These are phyloP conservation scores for Penicillium bovifimosum DNA, from an alignment of 495 filamentous ascomycete species.

Conservation along the genomic window DNA sequence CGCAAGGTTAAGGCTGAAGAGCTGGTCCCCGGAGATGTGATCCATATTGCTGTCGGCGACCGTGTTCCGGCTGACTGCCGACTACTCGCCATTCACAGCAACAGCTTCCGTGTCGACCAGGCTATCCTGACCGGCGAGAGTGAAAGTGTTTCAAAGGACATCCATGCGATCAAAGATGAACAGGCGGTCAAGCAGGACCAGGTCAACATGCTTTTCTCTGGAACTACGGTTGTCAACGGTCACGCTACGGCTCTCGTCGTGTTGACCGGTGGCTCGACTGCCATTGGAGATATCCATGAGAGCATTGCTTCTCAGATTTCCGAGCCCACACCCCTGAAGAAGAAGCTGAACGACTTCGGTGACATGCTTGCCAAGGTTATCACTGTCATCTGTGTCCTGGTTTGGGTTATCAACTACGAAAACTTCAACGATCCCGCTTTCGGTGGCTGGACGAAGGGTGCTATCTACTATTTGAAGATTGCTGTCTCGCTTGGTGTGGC, in stretches of 20 bases:
- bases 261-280: slow-evolving; percentile 83
- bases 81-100: slow-evolving; percentile 86
- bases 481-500: slow-evolving; percentile 97
- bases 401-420: slow-evolving; percentile 97
- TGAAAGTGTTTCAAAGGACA: slow-evolving; percentile 91
- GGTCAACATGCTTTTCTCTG: slow-evolving; percentile 96
- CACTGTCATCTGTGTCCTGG: slow-evolving; percentile 88
- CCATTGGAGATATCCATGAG: slow-evolving; percentile 98
- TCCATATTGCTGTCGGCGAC: slow-evolving; percentile 85
- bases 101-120: slow-evolving; percentile 93
- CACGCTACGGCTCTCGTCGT: slow-evolving; percentile 91
- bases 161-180: slow-evolving; percentile 59
- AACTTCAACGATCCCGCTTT: slow-evolving; percentile 94
- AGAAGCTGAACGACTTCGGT: slow-evolving; percentile 98
- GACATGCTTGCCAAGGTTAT: slow-evolving; percentile 97
- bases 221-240: slow-evolving; percentile 93
- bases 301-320: slow-evolving; percentile 98
- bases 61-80: slow-evolving; percentile 96
- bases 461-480: slow-evolving; percentile 99
- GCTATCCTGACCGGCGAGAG: slow-evolving; percentile 97
- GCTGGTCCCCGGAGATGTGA: slow-evolving; percentile 90
- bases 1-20: slow-evolving; percentile 86
- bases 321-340: slow-evolving; percentile 92
- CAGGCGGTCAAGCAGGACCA: slow-evolving; percentile 97
- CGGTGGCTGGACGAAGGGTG: slow-evolving; percentile 93